Evolutionary conservation across 2,329 filamentous ascomycete genomes (phyloP).

Genomic region (Alternaria ventricosa): DNA sequence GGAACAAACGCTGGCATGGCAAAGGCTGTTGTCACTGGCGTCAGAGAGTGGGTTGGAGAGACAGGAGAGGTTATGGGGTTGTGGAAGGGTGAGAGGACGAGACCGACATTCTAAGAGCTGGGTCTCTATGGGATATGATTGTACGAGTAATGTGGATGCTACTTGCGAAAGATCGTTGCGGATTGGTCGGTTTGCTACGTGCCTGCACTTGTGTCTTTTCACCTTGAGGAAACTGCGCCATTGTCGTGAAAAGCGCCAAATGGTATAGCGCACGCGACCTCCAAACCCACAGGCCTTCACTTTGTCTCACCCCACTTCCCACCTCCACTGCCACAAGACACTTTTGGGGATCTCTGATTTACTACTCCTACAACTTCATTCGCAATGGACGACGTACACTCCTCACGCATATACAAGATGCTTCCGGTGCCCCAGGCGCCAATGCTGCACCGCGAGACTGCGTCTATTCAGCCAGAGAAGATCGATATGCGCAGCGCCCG

Average conservation of each 20-base stretch:
- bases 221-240: neutral
- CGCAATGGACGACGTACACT: neutral
- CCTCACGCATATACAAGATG: neutral
- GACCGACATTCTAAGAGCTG: constrained; percentile 46
- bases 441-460: constrained; percentile 1
- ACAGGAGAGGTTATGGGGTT: constrained; percentile 68
- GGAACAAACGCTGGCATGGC: constrained; percentile 63
- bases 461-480: neutral
- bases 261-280: neutral
- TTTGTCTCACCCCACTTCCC: neutral
- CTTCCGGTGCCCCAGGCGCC: neutral
- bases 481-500: constrained; percentile 1
- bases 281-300: neutral
- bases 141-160: constrained; percentile 16
- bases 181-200: neutral
- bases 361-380: neutral
- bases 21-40: constrained; percentile 65
- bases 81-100: constrained; percentile 65
- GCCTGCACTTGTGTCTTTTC: neutral
- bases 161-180: neutral
- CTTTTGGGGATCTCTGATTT: neutral
- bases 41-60: constrained; percentile 68
- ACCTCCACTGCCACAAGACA: neutral
- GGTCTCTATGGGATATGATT: constrained; percentile 6
- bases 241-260: neutral